Conservation (phyloP, 1,139 yeast species). For the Hansenula lynferdii region DNA sequence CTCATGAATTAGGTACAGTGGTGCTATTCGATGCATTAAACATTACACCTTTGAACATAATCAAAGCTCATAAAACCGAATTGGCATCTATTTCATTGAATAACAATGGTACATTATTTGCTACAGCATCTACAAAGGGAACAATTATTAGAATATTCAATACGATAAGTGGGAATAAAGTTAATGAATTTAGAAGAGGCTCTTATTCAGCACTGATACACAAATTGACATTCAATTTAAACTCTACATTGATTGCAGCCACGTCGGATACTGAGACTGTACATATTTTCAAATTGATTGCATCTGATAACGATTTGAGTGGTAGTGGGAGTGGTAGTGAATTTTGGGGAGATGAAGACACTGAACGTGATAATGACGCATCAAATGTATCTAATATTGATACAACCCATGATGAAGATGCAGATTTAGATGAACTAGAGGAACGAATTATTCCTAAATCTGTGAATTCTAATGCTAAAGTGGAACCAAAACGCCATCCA, state of each 20-base stretch:
- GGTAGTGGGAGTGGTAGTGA: not conserved
- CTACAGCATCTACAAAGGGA: constrained; percentile 70
- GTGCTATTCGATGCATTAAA: constrained; percentile 55
- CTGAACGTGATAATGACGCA: not conserved
- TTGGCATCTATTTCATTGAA: constrained; percentile 45
- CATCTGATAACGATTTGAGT: not conserved
- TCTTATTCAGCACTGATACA: constrained; percentile 55
- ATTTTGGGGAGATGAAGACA: not conserved
- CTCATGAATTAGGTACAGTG: constrained; percentile 15
- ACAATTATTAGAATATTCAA: constrained; percentile 60
- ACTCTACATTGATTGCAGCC: constrained; percentile 51
- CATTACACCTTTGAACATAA: constrained; percentile 48
- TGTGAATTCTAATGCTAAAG: not conserved
- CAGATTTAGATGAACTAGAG: not conserved
- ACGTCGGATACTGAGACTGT: constrained; percentile 66
- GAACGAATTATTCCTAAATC: constrained; percentile 4
- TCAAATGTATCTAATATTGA: no score
- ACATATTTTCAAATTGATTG: constrained; percentile 55
- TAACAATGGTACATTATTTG: constrained; percentile 47
- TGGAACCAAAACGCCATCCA: constrained; percentile 6
- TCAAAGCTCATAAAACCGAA: constrained; percentile 55
- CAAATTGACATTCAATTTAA: constrained; percentile 48
- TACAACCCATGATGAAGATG: no score
- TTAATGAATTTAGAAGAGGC: constrained; percentile 64
- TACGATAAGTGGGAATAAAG: constrained; percentile 28